Conservation (phyloP, 116 monocot genomes). For the Papilionanthe hybrid region DNA sequence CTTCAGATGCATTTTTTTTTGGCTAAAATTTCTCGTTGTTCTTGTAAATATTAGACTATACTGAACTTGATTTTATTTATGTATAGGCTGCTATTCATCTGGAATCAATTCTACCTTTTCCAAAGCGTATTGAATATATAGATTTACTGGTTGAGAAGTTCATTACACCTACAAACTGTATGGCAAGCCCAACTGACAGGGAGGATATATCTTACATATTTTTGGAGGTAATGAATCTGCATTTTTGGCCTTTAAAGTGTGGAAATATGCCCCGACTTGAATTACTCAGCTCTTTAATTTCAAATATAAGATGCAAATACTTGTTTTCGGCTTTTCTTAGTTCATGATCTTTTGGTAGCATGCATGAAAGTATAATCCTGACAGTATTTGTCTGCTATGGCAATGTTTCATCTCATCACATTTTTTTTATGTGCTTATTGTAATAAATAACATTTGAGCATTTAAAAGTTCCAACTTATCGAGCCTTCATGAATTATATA, state of each 20-base stretch:
- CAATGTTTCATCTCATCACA: neutral
- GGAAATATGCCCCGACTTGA: neutral
- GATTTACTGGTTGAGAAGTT: conserved; percentile 95
- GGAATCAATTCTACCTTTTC: conserved; percentile 62
- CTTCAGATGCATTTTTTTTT: conserved; percentile 1
- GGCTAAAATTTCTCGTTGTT: neutral
- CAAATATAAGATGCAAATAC: neutral
- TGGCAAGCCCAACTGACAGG: conserved; percentile 53
- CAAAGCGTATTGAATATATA: conserved; percentile 70
- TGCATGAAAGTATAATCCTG: neutral
- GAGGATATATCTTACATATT: conserved; percentile 90
- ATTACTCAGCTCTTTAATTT: neutral
- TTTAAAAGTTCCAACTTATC: neutral
- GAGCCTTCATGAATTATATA: neutral
- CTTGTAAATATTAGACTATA: neutral
- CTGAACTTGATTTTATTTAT: conserved; percentile 2
- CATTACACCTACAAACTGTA: conserved; percentile 43
- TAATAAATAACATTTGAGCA: neutral
- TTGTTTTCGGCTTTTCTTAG: neutral
- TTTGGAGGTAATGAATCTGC: conserved; percentile 66
- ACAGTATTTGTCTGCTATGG: neutral
- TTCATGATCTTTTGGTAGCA: no score
- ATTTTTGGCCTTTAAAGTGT: neutral
- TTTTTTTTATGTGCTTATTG: neutral
- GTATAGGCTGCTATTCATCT: conserved; percentile 84